phyloP scores from a whole-genome alignment of 2,329 filamentous ascomycete species.

The Ciborinia camelliae region DNA sequence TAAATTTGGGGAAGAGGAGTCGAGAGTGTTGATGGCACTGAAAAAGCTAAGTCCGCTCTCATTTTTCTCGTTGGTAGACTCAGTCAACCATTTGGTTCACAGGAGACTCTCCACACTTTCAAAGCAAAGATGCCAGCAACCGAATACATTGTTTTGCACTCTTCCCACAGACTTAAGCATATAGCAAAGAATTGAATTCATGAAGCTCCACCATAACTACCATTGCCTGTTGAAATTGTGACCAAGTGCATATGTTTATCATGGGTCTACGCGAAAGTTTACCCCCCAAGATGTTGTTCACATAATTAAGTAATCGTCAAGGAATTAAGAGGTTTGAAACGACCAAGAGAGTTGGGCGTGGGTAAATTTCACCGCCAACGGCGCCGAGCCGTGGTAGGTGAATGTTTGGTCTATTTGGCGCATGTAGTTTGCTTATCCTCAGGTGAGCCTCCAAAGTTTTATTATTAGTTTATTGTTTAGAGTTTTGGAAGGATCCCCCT shows the following conservation, averaged over 20 bases:
- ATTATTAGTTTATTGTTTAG: too few relatives aligned
- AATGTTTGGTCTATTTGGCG: too few relatives aligned
- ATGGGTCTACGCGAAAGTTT: not conserved
- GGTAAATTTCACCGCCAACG: too few relatives aligned
- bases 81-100: not conserved
- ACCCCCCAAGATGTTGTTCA: too few relatives aligned
- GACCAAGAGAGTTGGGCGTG: too few relatives aligned
- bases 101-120: not conserved
- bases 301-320: too few relatives aligned
- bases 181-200: not conserved
- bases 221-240: not conserved
- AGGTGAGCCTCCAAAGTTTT: too few relatives aligned
- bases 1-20: not conserved
- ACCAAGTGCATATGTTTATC: not conserved
- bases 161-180: not conserved
- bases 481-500: too few relatives aligned
- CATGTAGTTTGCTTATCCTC: too few relatives aligned
- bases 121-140: not conserved
- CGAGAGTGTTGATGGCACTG: not conserved
- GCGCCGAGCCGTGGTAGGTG: too few relatives aligned
- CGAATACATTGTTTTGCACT: not conserved
- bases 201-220: not conserved
- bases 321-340: too few relatives aligned
- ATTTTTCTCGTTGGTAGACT: not conserved
- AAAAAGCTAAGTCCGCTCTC: slow-evolving; percentile 12